Base-by-base conservation (phyloP, 108 stramenopile genomes). In the Skeletonema grethae region DNA sequence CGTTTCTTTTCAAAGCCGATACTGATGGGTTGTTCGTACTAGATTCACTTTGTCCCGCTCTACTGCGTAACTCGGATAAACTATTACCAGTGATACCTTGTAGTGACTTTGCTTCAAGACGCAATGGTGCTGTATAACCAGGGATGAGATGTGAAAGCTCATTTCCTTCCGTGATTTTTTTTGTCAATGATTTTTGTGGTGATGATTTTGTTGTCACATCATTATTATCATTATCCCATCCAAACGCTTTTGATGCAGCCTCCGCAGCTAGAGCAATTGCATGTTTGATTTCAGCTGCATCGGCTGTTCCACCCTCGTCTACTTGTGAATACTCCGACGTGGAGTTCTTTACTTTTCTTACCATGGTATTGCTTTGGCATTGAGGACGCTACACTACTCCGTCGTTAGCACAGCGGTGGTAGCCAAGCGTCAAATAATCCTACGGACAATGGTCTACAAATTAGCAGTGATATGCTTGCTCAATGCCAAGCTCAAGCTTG, bases 51-150 rank as follows among this genome's bases (percentile, higher is more conserved):
- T 61, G 56, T n/a, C 75, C 74, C 24, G 89, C 86, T 30, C 64
- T 62, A 32, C 55, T 76, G 15, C 80, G 69, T 45, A 91, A 65
- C 39, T 84, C 69, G 9, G 83, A 43, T n/a, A 89, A 43, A 25
- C 72, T 65, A 8, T 62, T 66, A 2, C 58, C 74, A 34, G 69
- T 60, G 64, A 56, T 73, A 30, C 74, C 50, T 46, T 16, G 5
- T 30, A 69, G 31, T 8, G 84, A 83, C 10, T 83, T 72, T 13
- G 92, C 61, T 31, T 83, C 72, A 18, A 93, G 76, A 56, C 63
- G 66, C 79, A 92, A 80, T 15, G 86, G 88, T 22, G 93, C 93
- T 18, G 82, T 86, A 70, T 95, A 95, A 29, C 91, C 93, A 6
- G 93, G 91, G 64, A 92, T 78, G 9, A 95, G 82, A 46, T 81